These are phyloP conservation scores for Dactylonectria estremocensis DNA, from an alignment of 2,329 filamentous ascomycete genomes.

Conservation along the genomic window DNA sequence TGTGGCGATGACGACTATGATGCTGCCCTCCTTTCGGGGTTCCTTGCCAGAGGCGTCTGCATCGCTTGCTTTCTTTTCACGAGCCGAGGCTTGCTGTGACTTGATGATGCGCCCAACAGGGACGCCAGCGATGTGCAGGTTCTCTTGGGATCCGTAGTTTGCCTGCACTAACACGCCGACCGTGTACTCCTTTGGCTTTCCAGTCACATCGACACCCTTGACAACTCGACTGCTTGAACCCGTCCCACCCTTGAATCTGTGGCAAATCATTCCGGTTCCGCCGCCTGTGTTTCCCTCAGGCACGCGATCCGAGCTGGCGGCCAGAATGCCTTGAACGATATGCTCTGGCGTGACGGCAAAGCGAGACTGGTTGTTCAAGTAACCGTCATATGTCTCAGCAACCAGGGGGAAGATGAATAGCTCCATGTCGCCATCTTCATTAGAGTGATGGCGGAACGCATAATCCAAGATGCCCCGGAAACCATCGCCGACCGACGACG, in stretches of 20 bases:
- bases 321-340: conserved; percentile 67
- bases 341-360: conserved; percentile 70
- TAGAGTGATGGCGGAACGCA: conserved; percentile 61
- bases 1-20: conserved; percentile 53
- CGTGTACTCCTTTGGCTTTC: conserved; percentile 63
- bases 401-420: conserved; percentile 72
- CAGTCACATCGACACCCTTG: conserved; percentile 56
- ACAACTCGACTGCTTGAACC: conserved; percentile 73
- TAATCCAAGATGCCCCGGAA: conserved; percentile 73
- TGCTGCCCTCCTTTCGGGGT: conserved; percentile 53
- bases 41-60: conserved; percentile 41
- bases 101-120: conserved; percentile 72
- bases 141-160: conserved; percentile 73
- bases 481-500: conserved; percentile 70
- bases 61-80: conserved; percentile 42
- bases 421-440: conserved; percentile 61
- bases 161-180: conserved; percentile 75
- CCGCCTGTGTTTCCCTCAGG: conserved; percentile 76
- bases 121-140: conserved; percentile 72
- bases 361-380: conserved; percentile 69
- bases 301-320: conserved; percentile 66
- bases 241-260: conserved; percentile 78
- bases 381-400: conserved; percentile 75
- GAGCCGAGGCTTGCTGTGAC: conserved; percentile 48
- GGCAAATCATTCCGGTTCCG: conserved; percentile 78